Evolutionary conservation across 2,329 filamentous ascomycete species (phyloP), one percentile per base, ranked within the genome.

Genomic region (Ophiostoma fasciatum): DNA sequence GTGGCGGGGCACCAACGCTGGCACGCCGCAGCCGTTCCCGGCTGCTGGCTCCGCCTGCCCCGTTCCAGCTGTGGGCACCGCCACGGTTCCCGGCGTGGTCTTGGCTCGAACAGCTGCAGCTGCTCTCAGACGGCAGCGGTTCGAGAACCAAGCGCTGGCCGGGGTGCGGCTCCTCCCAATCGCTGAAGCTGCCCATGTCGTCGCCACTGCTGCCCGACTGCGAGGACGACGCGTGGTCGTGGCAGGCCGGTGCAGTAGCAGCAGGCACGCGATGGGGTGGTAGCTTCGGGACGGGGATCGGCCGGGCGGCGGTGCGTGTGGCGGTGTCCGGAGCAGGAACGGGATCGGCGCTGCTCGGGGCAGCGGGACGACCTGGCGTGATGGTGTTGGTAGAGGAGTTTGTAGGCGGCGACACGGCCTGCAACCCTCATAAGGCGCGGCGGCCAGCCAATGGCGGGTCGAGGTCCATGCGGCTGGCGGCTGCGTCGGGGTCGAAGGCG

Each of bases 391-490:
- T 26, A 14, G 36, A 39, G 11, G 35, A 30, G 32, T 35, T 45
- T 15, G 52, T 52, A 51, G 60, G 58, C 58, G 56, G 56, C 59
- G 64, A 58, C 62, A 64, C 63, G 66, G 60, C 69, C 68, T 71
- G 64, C 58, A 53, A 64, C 56, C 62, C 60, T 71, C 68, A 76
- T 66, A 67, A 68, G 31, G 22, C 28, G 4, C 31, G 38, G 30
- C 28, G 22, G 28, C 26, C 14, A n/a, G n/a, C n/a, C 55, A 53
- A 46, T 55, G 55, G 32, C 52, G 55, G 41, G 50, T 51, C 39
- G 49, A 49, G n/a, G 13, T 29, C 32, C 25, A 32, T 20, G n/a
- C 63, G 59, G 31, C 56, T 51, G 46, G 51, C 52, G 34, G 49
- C 45, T 28, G 52, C 39, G 39, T 63, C 55, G 44, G 46, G 51